Conservation (phyloP, 2,329 filamentous ascomycete species). For the Diaporthe destruens region DNA sequence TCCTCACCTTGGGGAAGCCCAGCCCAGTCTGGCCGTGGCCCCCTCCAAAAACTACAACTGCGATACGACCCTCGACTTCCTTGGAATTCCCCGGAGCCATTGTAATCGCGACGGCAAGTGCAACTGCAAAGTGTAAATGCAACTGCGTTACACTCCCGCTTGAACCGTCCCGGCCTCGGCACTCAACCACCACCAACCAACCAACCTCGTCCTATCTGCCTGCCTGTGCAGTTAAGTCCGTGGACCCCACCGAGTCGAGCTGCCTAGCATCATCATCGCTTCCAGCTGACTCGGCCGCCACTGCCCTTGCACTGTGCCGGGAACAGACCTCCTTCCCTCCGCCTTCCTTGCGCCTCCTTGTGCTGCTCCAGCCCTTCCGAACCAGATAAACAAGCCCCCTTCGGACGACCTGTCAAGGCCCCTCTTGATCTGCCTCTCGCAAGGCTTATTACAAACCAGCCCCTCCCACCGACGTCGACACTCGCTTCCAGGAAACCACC, state of each 20-base stretch:
- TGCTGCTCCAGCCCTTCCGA: not conserved
- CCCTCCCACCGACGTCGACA: slow-evolving; percentile 20
- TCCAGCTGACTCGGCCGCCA: slow-evolving; percentile 25
- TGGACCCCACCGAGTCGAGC: slow-evolving; percentile 3
- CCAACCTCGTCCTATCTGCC: not conserved
- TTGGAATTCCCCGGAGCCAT: not conserved
- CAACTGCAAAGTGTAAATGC: too few relatives aligned
- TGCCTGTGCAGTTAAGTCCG: not conserved
- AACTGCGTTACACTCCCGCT: too few relatives aligned
- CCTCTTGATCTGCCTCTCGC: slow-evolving; percentile 9
- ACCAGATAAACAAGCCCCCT: not conserved
- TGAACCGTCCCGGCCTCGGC: not conserved
- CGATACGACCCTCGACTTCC: not conserved
- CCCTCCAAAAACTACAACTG: not conserved
- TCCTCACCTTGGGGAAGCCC: slow-evolving; percentile 26
- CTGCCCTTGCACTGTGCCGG: slow-evolving; percentile 29
- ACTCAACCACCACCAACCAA: not conserved
- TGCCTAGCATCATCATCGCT: not conserved
- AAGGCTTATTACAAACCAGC: slow-evolving; percentile 17
- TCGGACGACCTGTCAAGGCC: not conserved
- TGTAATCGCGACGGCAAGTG: not conserved
- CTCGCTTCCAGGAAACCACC: slow-evolving; percentile 28
- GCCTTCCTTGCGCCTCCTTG: slow-evolving; percentile 29
- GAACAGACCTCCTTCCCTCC: slow-evolving; percentile 15
- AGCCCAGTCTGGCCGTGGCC: not conserved